Percentiles rank a stretch among this genome's conserved stretches.
Evolutionary conservation across 2,329 filamentous ascomycete genomes (phyloP).

Genomic region (Colletotrichum falcatum): DNA sequence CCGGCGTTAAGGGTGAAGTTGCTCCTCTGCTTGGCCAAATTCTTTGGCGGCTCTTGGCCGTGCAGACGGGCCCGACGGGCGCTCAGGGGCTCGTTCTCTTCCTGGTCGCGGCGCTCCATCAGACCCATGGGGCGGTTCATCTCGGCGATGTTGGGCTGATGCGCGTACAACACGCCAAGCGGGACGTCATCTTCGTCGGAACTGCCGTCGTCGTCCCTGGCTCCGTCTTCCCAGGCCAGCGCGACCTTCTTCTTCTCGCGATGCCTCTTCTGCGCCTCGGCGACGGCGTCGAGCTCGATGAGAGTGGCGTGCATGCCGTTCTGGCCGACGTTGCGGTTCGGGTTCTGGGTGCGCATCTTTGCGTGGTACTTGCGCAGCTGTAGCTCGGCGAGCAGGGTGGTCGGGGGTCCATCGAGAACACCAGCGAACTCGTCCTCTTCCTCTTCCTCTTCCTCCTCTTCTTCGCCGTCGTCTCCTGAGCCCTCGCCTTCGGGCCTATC

Average conservation of each 20-base stretch:
- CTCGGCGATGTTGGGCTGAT: slow-evolving; percentile 67
- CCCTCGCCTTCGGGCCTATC: slow-evolving; percentile 48
- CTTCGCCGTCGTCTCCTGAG: slow-evolving; percentile 51
- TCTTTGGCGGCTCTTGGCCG: slow-evolving; percentile 63
- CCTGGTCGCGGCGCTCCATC: slow-evolving; percentile 84
- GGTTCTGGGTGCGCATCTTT: slow-evolving; percentile 80
- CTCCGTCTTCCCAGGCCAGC: slow-evolving; percentile 87
- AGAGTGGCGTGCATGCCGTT: slow-evolving; percentile 92
- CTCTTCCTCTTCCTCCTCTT: slow-evolving; percentile 57
- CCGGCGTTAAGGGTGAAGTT: slow-evolving; percentile 56
- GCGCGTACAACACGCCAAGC: slow-evolving; percentile 81
- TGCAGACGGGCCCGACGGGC: slow-evolving; percentile 80
- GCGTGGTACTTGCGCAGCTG: slow-evolving; percentile 92
- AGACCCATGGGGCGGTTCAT: slow-evolving; percentile 76
- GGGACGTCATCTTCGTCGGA: slow-evolving; percentile 87
- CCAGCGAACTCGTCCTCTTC: slow-evolving; percentile 44
- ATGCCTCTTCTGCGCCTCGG: slow-evolving; percentile 82
- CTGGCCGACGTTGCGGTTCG: slow-evolving; percentile 65
- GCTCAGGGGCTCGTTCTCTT: slow-evolving; percentile 92
- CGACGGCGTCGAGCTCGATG: slow-evolving; percentile 89
- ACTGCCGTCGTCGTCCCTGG: slow-evolving; percentile 57
- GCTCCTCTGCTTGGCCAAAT: slow-evolving; percentile 57
- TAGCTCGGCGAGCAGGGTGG: slow-evolving; percentile 91
- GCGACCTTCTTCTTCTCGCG: slow-evolving; percentile 82
- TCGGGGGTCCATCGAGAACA: slow-evolving; percentile 76